Conservation (phyloP, 805 yeast species). For the Yamadazyma tumulicola region DNA sequence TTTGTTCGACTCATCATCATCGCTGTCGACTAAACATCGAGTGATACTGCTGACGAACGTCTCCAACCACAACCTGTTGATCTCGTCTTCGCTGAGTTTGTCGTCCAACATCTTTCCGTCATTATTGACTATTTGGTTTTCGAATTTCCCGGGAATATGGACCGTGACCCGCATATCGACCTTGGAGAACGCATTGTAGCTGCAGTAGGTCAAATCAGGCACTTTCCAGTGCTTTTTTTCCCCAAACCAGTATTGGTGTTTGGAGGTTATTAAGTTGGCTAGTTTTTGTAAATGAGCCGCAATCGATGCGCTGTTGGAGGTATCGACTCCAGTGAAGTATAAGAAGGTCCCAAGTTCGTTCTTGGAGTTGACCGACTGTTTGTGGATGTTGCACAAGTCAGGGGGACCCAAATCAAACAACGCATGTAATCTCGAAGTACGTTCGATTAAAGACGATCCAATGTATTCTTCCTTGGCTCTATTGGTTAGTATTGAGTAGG, state of each 20-base stretch:
- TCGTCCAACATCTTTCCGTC: constrained; percentile 56
- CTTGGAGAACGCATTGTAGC: constrained; percentile 58
- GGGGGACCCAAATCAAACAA: constrained; percentile 73
- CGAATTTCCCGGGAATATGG: constrained; percentile 72
- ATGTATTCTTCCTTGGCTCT: constrained; percentile 50
- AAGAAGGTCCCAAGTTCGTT: constrained; percentile 66
- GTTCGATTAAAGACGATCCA: constrained; percentile 59
- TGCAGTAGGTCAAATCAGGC: constrained; percentile 64
- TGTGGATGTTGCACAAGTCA: constrained; percentile 53
- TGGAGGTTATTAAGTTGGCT: constrained; percentile 57
- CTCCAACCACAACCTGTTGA: constrained; percentile 46
- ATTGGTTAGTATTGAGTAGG: constrained; percentile 11
- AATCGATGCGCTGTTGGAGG: constrained; percentile 70
- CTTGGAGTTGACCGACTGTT: constrained; percentile 38
- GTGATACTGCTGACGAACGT: constrained; percentile 69
- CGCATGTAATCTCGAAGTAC: constrained; percentile 56
- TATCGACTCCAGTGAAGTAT: constrained; percentile 73
- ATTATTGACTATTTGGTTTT: constrained; percentile 46
- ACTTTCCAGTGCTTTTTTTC: constrained; percentile 68
- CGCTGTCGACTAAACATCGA: constrained; percentile 63
- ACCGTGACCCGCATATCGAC: constrained; percentile 71
- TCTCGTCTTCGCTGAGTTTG: constrained; percentile 55
- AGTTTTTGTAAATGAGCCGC: constrained; percentile 71
- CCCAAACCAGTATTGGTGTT: constrained; percentile 77
- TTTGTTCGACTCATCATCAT: constrained; percentile 62